Percentiles rank a stretch among this genome's conserved stretches.
phyloP scores from a whole-genome alignment of 192 early-diverging fungal species.

The Fimicolochytrium jonesii region DNA sequence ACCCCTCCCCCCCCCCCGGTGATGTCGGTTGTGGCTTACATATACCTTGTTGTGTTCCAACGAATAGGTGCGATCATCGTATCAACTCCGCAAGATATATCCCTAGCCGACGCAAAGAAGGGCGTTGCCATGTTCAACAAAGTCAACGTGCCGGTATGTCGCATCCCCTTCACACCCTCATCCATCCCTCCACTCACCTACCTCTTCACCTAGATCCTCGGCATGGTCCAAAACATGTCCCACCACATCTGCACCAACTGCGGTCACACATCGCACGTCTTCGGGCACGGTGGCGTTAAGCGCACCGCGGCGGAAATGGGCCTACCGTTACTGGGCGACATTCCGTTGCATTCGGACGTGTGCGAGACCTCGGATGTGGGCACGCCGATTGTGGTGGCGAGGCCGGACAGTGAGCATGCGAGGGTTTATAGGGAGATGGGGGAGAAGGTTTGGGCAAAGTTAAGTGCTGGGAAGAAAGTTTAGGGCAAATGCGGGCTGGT shows the following conservation, averaged over 20 bases:
- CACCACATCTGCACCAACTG: slow-evolving; percentile 77
- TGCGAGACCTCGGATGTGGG: slow-evolving; percentile 69
- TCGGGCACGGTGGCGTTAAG: slow-evolving; percentile 61
- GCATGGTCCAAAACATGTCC: slow-evolving; percentile 87
- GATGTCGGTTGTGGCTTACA: too few relatives aligned
- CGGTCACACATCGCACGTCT: slow-evolving; percentile 70
- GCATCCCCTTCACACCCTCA: too few relatives aligned
- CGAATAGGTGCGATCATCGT: slow-evolving; percentile 80
- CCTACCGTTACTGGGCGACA: slow-evolving; percentile 66
- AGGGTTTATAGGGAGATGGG: slow-evolving; percentile 24
- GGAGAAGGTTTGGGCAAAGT: slow-evolving; percentile 10
- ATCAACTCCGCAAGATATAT: slow-evolving; percentile 89
- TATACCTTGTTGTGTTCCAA: too few relatives aligned
- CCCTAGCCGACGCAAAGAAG: slow-evolving; percentile 72
- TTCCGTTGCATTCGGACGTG: slow-evolving; percentile 74
- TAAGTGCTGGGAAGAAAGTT: background rate
- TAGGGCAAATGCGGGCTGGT: too few relatives aligned
- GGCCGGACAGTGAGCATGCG: slow-evolving; percentile 27
- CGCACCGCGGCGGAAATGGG: slow-evolving; percentile 60
- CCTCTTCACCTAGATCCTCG: slow-evolving; percentile 61
- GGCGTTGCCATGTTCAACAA: slow-evolving; percentile 81
- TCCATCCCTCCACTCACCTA: too few relatives aligned
- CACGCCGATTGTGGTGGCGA: slow-evolving; percentile 46
- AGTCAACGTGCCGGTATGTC: slow-evolving; percentile 73
- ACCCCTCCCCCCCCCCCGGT: too few relatives aligned